A percentile compares a stretch with the other conserved stretches of the same genome.
phyloP scores from a whole-genome alignment of 2,329 filamentous ascomycete species.

The Onygenales sp. region DNA sequence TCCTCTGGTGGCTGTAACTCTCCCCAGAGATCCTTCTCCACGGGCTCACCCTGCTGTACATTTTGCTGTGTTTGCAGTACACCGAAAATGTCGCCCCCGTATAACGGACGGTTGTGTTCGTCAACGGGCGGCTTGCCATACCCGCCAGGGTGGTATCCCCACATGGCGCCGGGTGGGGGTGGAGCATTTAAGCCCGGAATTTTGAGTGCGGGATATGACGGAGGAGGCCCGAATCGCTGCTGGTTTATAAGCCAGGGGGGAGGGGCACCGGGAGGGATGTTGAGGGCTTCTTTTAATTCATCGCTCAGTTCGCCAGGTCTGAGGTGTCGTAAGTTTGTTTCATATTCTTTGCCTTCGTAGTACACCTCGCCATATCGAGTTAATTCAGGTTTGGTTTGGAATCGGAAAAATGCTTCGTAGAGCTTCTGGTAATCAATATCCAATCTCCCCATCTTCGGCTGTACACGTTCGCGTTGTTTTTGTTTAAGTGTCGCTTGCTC shows the following conservation, averaged over 20 bases:
- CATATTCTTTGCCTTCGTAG: conserved; percentile 96
- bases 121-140: conserved; percentile 95
- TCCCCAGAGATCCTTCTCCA: conserved; percentile 86
- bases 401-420: conserved; percentile 96
- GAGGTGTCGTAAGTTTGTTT: conserved; percentile 86
- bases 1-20: conserved; percentile 75
- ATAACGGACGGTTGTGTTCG: conserved; percentile 82
- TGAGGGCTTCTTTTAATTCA: conserved; percentile 80
- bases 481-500: conserved; percentile 86
- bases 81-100: conserved; percentile 91
- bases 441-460: conserved; percentile 91
- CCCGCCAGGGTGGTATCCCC: conserved; percentile 92
- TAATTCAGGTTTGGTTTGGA: conserved; percentile 89
- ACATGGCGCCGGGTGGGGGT: conserved; percentile 75
- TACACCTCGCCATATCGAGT: conserved; percentile 98
- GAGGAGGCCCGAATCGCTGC: conserved; percentile 85
- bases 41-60: conserved; percentile 60
- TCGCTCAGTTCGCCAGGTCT: conserved; percentile 85
- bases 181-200: conserved; percentile 92
- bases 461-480: conserved; percentile 87
- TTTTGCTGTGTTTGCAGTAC: conserved; percentile 55
- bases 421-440: conserved; percentile 98
- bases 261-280: conserved; percentile 84
- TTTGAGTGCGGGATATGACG: conserved; percentile 90
- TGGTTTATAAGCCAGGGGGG: conserved; percentile 97